Percentiles rank a stretch among this genome's conserved stretches.
Evolutionary conservation across 2,329 filamentous ascomycete species (phyloP).

Genomic region (Geosmithia flava): DNA sequence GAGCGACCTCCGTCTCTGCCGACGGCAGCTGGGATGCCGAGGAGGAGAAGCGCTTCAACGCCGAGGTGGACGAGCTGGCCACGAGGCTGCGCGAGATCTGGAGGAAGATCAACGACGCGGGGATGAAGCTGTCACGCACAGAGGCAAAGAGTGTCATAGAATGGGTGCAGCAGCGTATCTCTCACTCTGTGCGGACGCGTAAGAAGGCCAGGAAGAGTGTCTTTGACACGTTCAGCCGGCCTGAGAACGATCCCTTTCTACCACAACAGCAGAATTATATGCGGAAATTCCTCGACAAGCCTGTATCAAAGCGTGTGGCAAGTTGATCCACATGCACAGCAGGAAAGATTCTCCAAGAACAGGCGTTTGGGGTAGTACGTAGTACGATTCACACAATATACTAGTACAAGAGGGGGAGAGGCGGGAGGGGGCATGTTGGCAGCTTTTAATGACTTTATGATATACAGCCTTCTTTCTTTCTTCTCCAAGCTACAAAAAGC

Average conservation of each 20-base stretch:
- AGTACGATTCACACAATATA: not conserved
- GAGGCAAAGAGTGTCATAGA: slow-evolving; percentile 70
- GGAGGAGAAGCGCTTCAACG: slow-evolving; percentile 47
- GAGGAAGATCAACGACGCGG: slow-evolving; percentile 58
- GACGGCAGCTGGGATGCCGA: slow-evolving; percentile 7
- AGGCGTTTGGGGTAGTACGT: not conserved
- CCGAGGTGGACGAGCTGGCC: slow-evolving; percentile 55
- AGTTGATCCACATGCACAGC: not conserved
- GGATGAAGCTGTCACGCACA: slow-evolving; percentile 58
- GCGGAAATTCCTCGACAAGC: slow-evolving; percentile 28
- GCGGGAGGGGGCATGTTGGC: no score
- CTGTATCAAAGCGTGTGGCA: not conserved
- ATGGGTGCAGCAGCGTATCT: slow-evolving; percentile 59
- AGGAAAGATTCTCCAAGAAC: not conserved
- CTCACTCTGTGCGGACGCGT: slow-evolving; percentile 57
- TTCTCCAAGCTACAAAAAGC: slow-evolving; percentile 19
- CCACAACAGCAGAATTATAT: slow-evolving; percentile 37
- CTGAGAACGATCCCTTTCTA: slow-evolving; percentile 21
- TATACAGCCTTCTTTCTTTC: slow-evolving; percentile 11
- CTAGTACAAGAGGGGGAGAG: no score
- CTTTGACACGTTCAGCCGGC: slow-evolving; percentile 21
- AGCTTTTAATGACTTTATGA: slow-evolving; percentile 1
- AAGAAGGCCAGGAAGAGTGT: slow-evolving; percentile 39
- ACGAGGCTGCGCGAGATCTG: slow-evolving; percentile 43
- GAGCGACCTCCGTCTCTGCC: slow-evolving; percentile 7